phyloP scores from a whole-genome alignment of 192 early-diverging fungal genomes.

The Chytriomyces confervae region DNA sequence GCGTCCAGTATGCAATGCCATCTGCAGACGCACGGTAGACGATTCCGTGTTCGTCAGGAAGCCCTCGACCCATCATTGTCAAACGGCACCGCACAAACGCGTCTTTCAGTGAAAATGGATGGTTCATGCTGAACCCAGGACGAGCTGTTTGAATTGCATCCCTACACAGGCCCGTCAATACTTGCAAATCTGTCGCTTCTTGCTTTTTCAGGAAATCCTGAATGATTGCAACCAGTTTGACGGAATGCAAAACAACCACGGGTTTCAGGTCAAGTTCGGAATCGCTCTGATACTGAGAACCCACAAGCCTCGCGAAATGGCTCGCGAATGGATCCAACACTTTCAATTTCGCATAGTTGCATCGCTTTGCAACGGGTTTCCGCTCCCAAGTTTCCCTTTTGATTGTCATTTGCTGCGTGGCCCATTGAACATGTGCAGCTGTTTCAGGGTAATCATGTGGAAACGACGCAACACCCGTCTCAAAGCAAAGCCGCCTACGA shows the following conservation, averaged over 20 bases:
- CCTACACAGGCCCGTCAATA: neutral
- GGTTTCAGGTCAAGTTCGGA: constrained; percentile 11
- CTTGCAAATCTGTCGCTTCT: neutral
- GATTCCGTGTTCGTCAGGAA: constrained; percentile 54
- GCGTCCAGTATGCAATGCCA: constrained; percentile 53
- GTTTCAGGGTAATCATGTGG: constrained; percentile 88
- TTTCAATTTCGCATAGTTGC: constrained; percentile 78
- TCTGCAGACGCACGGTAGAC: constrained; percentile 59
- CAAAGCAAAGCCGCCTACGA: constrained; percentile 72
- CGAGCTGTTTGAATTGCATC: constrained; percentile 2
- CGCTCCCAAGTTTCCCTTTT: constrained; percentile 61
- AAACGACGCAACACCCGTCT: constrained; percentile 76
- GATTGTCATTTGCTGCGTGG: constrained; percentile 45
- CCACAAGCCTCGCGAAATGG: constrained; percentile 55
- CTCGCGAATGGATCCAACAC: constrained; percentile 74
- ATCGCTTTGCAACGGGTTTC: constrained; percentile 79
- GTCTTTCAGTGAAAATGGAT: constrained; percentile 32
- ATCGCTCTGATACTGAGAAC: constrained; percentile 40
- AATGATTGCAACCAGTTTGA: neutral
- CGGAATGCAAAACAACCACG: constrained; percentile 12
- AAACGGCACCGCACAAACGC: constrained; percentile 61
- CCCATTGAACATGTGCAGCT: constrained; percentile 62
- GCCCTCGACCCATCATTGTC: constrained; percentile 56
- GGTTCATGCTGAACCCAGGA: constrained; percentile 10
- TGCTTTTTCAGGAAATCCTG: neutral